Base-by-base conservation (phyloP, 2,329 filamentous ascomycete species). In the Pseudopyrenochaeta lycopersici region DNA sequence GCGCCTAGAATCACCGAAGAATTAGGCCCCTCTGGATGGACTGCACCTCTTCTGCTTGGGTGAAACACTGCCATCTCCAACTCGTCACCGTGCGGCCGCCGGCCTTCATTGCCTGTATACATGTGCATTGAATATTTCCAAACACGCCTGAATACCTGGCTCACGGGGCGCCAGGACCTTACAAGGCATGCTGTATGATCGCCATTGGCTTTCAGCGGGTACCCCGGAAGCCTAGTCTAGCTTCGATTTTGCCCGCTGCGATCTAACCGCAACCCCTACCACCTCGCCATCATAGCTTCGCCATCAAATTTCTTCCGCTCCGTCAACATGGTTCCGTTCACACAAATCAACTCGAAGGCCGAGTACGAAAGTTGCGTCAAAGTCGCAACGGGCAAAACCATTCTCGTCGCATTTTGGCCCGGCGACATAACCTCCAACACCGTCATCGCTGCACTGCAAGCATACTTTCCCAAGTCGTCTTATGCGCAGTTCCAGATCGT, bases 331-430 rank as follows among this genome's bases (percentile, higher is more conserved):
- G 38, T 48, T 18, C 44, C 57, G 45, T 57, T 64, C 38, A 62
- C 58, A 1, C 49, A 52, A 38, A 44, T 68, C 29, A 42, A 58
- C 11, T 60, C 56, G 36, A 49, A 60, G 21, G 53, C 54, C 11
- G 62, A 66, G 29, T 67, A 55, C 48, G 54, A 49, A 15, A 46
- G 57, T 14, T 56, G 60, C 45, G 38, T 67, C 40, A 60, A 49
- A n/a, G 44, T 50, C 29, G 47, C 57, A 14, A 60, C 64, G 1
- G 65, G 65, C 27, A 66, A 58, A 42, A 60, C 61, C 17, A 23
- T 68, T 14, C 52, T 68, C 1, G 54, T 64, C 3, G 62, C 60
- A 30, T 62, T 53, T 53, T 68, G 65, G 65, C 64, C 65, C 30
- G 52, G 60, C 30, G 65, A 68, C 54, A 36, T 48, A 11, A 63